Conservation (phyloP, 306 rosid species). For the Corylus heterophylla region DNA sequence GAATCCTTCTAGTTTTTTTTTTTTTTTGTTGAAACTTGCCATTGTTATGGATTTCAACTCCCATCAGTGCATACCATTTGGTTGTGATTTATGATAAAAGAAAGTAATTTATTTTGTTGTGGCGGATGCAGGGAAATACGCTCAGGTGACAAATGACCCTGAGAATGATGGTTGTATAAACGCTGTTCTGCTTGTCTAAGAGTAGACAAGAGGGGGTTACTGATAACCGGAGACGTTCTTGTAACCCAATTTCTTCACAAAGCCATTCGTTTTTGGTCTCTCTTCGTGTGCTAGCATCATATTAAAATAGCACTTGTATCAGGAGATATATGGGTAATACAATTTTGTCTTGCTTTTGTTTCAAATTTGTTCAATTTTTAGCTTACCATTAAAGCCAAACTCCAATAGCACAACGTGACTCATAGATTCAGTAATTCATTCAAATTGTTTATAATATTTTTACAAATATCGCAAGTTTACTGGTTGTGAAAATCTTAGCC, state of each 20-base stretch:
- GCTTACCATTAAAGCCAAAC: background rate
- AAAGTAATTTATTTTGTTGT: background rate
- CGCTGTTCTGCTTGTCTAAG: constrained; percentile 81
- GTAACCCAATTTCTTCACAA: too few species aligned
- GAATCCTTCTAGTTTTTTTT: constrained; percentile 9
- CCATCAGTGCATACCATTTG: constrained; percentile 9
- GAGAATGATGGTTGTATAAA: constrained; percentile 95
- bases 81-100: background rate
- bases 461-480: too few species aligned
- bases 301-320: background rate
- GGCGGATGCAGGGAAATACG: constrained; percentile 72
- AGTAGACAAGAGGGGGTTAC: background rate
- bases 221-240: too few species aligned
- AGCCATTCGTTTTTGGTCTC: background rate
- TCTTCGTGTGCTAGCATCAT: background rate
- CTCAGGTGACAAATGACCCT: constrained; percentile 92
- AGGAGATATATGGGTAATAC: background rate
- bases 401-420: background rate
- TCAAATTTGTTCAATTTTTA: background rate
- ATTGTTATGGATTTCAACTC: background rate
- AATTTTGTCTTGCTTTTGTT: background rate
- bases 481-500: too few species aligned
- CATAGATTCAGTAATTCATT: background rate
- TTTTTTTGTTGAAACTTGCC: background rate
- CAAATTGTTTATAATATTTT: too few species aligned